Conservation (phyloP, 306 rosid species). For the Vigna mungo region DNA sequence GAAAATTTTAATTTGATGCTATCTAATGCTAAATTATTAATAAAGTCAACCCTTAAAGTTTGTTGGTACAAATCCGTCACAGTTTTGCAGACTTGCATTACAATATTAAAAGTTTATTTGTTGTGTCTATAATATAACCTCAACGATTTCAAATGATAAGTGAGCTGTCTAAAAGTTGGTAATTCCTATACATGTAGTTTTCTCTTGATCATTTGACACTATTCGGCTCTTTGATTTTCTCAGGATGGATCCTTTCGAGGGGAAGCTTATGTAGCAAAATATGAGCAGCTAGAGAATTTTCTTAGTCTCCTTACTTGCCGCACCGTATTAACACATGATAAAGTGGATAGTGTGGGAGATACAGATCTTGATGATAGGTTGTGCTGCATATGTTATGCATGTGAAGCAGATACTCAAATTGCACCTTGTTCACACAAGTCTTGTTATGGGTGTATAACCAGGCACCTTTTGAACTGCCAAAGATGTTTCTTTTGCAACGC, state of each 20-base stretch:
- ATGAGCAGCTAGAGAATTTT: conserved; percentile 76
- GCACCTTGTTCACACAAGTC: conserved; percentile 88
- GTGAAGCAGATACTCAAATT: conserved; percentile 76
- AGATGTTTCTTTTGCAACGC: conserved; percentile 99
- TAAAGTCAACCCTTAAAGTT: conserved; percentile 10
- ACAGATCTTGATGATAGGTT: conserved; percentile 60
- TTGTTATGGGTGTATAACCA: conserved; percentile 90
- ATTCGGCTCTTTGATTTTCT: conserved; percentile 32
- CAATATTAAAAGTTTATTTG: conserved; percentile 11
- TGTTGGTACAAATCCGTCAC: neutral
- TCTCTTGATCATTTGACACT: conserved; percentile 28
- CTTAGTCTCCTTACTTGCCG: conserved; percentile 71
- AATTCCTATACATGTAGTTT: conserved; percentile 14
- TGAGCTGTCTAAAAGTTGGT: conserved; percentile 11
- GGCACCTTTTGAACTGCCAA: conserved; percentile 97
- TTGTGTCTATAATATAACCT: neutral
- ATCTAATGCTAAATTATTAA: conserved; percentile 1
- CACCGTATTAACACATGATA: conserved; percentile 52
- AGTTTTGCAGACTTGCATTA: conserved; percentile 5
- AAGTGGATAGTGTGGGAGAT: conserved; percentile 50
- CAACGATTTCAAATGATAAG: conserved; percentile 27
- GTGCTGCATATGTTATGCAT: conserved; percentile 88
- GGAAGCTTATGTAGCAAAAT: conserved; percentile 57
- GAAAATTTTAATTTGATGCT: conserved; percentile 24
- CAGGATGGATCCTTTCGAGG: conserved; percentile 85